These are phyloP conservation scores for Coniochaeta hoffmannii DNA, from an alignment of 2,329 filamentous ascomycete species.

Conservation along the genomic window DNA sequence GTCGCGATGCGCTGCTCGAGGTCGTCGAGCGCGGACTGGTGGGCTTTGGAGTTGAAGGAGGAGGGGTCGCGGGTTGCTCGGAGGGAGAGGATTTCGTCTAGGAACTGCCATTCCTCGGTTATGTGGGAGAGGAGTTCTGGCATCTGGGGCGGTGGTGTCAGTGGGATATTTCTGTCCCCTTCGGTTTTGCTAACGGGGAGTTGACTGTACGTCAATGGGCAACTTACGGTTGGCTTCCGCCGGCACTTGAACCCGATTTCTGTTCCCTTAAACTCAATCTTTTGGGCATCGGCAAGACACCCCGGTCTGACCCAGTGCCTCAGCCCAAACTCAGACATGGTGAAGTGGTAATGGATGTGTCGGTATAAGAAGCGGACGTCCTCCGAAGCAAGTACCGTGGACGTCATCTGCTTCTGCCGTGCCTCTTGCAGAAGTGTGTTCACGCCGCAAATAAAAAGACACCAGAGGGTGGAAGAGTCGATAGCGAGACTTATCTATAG, in stretches of 20 bases:
- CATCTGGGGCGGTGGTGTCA: not conserved
- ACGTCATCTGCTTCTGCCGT: not conserved
- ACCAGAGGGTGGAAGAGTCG: not conserved
- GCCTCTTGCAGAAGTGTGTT: not conserved
- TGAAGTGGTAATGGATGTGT: not conserved
- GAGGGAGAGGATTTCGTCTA: not conserved
- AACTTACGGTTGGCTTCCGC: not conserved
- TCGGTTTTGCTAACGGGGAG: not conserved
- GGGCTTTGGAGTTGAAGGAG: not conserved
- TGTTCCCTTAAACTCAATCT: not conserved
- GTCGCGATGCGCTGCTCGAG: not conserved
- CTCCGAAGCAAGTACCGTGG: not conserved
- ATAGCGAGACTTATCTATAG: too few species aligned
- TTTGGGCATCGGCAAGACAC: not conserved
- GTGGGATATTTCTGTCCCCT: not conserved
- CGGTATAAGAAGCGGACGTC: not conserved
- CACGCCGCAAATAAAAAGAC: not conserved
- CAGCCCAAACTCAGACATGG: not conserved
- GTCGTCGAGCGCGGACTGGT: not conserved
- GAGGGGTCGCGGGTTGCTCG: not conserved
- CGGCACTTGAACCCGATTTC: not conserved
- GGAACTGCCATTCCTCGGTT: not conserved
- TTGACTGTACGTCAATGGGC: too few species aligned
- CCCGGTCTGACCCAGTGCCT: not conserved
- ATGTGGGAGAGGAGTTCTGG: not conserved